Conservation (phyloP, 2,329 filamentous ascomycete genomes). For the Microthyrium microscopicum region DNA sequence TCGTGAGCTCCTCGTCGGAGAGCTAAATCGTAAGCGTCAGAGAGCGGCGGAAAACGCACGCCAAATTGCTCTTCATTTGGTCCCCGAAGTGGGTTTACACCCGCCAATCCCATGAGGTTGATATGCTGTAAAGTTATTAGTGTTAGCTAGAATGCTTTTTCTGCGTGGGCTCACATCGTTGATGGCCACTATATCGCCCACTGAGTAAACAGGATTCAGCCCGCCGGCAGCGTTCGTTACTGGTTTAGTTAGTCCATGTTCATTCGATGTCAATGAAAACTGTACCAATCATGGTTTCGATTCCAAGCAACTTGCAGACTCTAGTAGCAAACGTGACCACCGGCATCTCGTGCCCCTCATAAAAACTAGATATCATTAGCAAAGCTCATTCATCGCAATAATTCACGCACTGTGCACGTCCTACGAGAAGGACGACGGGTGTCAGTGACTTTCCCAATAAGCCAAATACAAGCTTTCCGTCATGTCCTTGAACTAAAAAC, state of each 20-base stretch:
- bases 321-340: slow-evolving; percentile 46
- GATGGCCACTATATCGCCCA: slow-evolving; percentile 48
- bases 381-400: slow-evolving; percentile 9
- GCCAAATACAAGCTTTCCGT: slow-evolving; percentile 48
- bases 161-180: slow-evolving; percentile 37
- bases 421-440: slow-evolving; percentile 46
- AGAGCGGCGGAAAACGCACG: slow-evolving; percentile 44
- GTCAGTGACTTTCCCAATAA: slow-evolving; percentile 34
- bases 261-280: slow-evolving; percentile 6
- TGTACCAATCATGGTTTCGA: slow-evolving; percentile 41
- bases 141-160: background rate
- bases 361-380: slow-evolving; percentile 34
- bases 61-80: slow-evolving; percentile 47
- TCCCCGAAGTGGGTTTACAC: slow-evolving; percentile 43
- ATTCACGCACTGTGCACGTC: slow-evolving; percentile 42
- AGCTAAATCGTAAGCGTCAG: slow-evolving; percentile 48
- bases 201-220: slow-evolving; percentile 44
- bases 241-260: slow-evolving; percentile 16
- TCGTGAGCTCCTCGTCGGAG: slow-evolving; percentile 40
- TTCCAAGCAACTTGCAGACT: slow-evolving; percentile 44
- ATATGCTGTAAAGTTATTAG: slow-evolving; percentile 33
- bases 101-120: slow-evolving; percentile 44
- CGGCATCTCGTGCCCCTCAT: slow-evolving; percentile 49
- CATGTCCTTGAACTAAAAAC: slow-evolving; percentile 38
- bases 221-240: slow-evolving; percentile 53